These are phyloP conservation scores for Cladophialophora immunda DNA, from an alignment of 2,329 filamentous ascomycete genomes.

Conservation along the genomic window DNA sequence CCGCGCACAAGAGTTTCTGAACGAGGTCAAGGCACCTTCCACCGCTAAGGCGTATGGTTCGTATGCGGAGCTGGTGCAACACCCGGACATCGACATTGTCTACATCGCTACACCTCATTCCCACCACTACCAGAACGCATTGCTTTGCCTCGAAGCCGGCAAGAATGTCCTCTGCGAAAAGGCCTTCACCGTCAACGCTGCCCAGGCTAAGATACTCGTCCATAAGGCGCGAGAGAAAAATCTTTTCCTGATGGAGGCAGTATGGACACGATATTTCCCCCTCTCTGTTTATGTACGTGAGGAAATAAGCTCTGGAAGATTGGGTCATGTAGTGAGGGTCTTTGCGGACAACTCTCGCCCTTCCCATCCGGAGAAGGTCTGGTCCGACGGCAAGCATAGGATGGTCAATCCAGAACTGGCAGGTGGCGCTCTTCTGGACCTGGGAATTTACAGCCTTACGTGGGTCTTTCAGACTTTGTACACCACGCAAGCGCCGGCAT, in stretches of 20 bases:
- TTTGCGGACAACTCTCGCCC: slow-evolving; percentile 56
- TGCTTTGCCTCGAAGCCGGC: slow-evolving; percentile 80
- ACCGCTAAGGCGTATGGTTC: slow-evolving; percentile 73
- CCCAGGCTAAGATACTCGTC: slow-evolving; percentile 75
- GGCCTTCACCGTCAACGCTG: slow-evolving; percentile 83
- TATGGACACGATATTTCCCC: slow-evolving; percentile 82
- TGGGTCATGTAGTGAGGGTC: slow-evolving; percentile 61
- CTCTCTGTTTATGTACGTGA: slow-evolving; percentile 60
- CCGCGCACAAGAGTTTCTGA: slow-evolving; percentile 76
- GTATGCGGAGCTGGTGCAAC: slow-evolving; percentile 80
- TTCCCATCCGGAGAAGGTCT: slow-evolving; percentile 58
- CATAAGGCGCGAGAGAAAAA: slow-evolving; percentile 76
- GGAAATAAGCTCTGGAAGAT: slow-evolving; percentile 59
- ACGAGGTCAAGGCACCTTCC: slow-evolving; percentile 72
- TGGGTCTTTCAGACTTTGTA: slow-evolving; percentile 73
- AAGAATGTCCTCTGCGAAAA: slow-evolving; percentile 94
- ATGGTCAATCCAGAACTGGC: slow-evolving; percentile 87
- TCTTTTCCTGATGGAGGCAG: slow-evolving; percentile 83
- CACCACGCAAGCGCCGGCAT: slow-evolving; percentile 71
- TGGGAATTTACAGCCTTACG: slow-evolving; percentile 87
- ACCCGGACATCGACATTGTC: slow-evolving; percentile 74
- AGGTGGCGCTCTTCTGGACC: slow-evolving; percentile 81
- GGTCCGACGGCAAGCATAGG: slow-evolving; percentile 63
- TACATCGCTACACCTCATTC: slow-evolving; percentile 92
- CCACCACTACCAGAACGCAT: slow-evolving; percentile 90